Percentiles rank a stretch among this genome's conserved stretches.
Conservation (phyloP, 345 rosid genomes). For the Corchorus capsularis region DNA sequence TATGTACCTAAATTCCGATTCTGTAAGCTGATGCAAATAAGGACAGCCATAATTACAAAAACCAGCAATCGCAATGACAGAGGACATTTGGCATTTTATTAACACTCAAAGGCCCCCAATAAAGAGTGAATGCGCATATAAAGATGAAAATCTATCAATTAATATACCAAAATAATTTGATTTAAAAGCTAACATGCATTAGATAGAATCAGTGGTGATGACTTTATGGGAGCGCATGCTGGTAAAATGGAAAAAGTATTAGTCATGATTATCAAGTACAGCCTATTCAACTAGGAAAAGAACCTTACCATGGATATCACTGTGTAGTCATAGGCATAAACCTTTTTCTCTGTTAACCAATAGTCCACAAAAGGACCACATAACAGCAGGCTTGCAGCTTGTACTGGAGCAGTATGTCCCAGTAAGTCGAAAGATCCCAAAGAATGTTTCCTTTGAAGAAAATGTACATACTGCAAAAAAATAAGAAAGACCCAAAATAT, state of each 20-base stretch:
- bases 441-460: slow-evolving; percentile 84
- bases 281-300: slow-evolving; percentile 8
- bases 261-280: not conserved
- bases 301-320: slow-evolving; percentile 64
- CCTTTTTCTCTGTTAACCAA: slow-evolving; percentile 79
- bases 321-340: slow-evolving; percentile 64
- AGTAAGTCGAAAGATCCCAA: slow-evolving; percentile 87
- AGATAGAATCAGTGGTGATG: not conserved
- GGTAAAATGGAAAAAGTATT: not conserved
- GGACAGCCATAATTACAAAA: not conserved
- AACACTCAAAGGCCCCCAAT: not conserved
- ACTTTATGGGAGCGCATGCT: not conserved
- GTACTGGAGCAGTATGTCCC: slow-evolving; percentile 98
- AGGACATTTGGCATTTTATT: not conserved
- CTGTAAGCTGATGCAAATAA: not conserved
- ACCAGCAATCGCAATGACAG: not conserved
- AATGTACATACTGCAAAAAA: slow-evolving; percentile 82
- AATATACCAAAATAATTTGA: not conserved
- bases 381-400: slow-evolving; percentile 81
- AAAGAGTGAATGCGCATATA: not conserved
- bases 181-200: not conserved
- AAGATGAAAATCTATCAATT: not conserved
- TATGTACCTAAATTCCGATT: not conserved
- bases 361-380: slow-evolving; percentile 91
- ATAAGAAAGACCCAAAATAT: slow-evolving; percentile 6